Conservation (phyloP, 306 rosid genomes). For the Nissolia schottii region DNA sequence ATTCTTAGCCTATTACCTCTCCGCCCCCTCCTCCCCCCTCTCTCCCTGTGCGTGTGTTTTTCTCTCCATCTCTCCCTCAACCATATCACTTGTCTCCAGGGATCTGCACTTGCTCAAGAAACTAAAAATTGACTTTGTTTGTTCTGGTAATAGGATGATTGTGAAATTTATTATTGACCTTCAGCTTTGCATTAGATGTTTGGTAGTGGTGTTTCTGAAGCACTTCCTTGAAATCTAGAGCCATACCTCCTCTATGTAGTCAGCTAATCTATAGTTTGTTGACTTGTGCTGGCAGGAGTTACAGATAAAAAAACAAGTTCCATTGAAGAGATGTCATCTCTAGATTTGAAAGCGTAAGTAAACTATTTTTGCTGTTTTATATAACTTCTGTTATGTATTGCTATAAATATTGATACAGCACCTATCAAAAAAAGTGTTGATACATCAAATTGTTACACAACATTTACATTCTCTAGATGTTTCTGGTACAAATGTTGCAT, state of each 20-base stretch:
- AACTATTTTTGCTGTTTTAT: conserved; percentile 2
- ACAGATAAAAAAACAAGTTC: conserved; percentile 54
- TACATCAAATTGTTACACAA: not conserved
- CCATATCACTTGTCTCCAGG: not conserved
- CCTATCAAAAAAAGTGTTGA: not conserved
- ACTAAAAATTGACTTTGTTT: not conserved
- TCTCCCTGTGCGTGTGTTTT: too few species aligned
- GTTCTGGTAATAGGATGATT: not conserved
- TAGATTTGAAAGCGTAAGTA: conserved; percentile 81
- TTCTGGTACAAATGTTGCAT: not conserved
- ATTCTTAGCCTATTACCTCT: not conserved
- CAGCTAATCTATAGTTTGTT: conserved; percentile 14
- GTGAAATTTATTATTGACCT: not conserved
- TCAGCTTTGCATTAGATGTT: not conserved
- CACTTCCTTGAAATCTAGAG: not conserved
- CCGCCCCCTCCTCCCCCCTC: not conserved
- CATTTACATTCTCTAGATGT: conserved; percentile 2
- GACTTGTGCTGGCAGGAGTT: conserved; percentile 44
- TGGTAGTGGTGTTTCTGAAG: not conserved
- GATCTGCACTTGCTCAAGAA: not conserved
- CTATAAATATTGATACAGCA: not conserved
- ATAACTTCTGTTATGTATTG: not conserved
- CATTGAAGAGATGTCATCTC: conserved; percentile 57
- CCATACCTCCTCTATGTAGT: not conserved
- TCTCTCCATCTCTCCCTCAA: not conserved